Evolutionary conservation across 2,329 filamentous ascomycete species (phyloP).

Genomic region (Fusarium pseudocircinatum): DNA sequence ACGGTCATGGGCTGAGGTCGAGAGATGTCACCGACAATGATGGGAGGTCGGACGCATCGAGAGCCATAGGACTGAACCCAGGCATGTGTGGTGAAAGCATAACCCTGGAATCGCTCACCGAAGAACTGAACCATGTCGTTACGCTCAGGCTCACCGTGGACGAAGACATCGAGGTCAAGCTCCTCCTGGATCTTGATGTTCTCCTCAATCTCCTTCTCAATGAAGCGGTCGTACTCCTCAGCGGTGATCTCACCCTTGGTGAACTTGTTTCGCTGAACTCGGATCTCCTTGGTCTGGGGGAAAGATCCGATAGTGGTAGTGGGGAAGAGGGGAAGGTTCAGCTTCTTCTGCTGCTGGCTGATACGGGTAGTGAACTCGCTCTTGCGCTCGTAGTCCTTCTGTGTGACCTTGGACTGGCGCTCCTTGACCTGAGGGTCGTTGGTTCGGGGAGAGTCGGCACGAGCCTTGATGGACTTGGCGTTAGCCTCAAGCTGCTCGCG

Average conservation of each 20-base stretch:
- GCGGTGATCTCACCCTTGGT: slow-evolving; percentile 97
- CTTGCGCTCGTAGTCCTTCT: slow-evolving; percentile 90
- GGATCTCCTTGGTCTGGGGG: slow-evolving; percentile 99
- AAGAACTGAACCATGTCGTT: slow-evolving; percentile 99
- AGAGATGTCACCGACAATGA: slow-evolving; percentile 98
- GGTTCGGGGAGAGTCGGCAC: slow-evolving; percentile 91
- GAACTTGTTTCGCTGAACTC: slow-evolving; percentile 95
- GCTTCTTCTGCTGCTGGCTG: slow-evolving; percentile 86
- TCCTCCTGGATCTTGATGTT: slow-evolving; percentile 98
- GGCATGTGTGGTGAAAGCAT: slow-evolving; percentile 98
- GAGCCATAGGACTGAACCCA: slow-evolving; percentile 99
- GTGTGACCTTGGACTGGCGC: slow-evolving; percentile 86
- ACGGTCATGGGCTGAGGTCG: slow-evolving; percentile 98
- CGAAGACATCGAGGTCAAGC: slow-evolving; percentile 95
- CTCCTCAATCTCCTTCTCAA: slow-evolving; percentile 97
- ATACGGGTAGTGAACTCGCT: slow-evolving; percentile 88
- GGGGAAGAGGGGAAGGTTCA: slow-evolving; percentile 95
- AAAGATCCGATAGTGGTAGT: slow-evolving; percentile 99
- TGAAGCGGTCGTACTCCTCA: slow-evolving; percentile 97
- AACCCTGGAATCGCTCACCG: slow-evolving; percentile 94
- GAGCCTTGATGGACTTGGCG: slow-evolving; percentile 90
- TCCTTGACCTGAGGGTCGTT: slow-evolving; percentile 99
- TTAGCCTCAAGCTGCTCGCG: slow-evolving; percentile 93
- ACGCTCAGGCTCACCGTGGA: slow-evolving; percentile 98
- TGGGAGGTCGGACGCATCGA: slow-evolving; percentile 96